A percentile compares a stretch with the other conserved stretches of the same genome.
These are phyloP conservation scores for Vitis cinerea DNA, from an alignment of 164 flowering plant species.

Conservation along the genomic window DNA sequence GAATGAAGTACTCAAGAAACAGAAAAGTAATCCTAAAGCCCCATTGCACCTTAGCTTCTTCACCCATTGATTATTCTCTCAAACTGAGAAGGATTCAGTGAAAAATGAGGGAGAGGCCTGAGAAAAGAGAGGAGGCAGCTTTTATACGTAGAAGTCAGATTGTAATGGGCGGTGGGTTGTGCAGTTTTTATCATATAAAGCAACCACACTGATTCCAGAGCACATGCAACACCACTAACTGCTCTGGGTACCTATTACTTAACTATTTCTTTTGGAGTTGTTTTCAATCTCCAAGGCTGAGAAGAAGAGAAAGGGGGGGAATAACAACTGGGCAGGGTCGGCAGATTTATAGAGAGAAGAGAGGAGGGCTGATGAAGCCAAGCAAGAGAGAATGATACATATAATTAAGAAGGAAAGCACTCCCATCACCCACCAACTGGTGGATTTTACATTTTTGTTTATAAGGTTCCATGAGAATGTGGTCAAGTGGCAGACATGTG, in stretches of 20 bases:
- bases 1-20: background rate
- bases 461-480: background rate
- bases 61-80: slow-evolving; percentile 50
- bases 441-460: background rate
- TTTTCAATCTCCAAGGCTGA: slow-evolving; percentile 24
- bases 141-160: slow-evolving; percentile 7
- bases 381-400: slow-evolving; percentile 1
- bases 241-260: slow-evolving; percentile 16
- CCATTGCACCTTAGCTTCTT: slow-evolving; percentile 58
- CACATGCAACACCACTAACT: slow-evolving; percentile 59
- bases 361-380: background rate
- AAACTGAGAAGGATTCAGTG: slow-evolving; percentile 5
- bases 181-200: slow-evolving; percentile 29
- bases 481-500: slow-evolving; percentile 13
- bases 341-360: slow-evolving; percentile 30
- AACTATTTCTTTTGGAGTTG: slow-evolving; percentile 25
- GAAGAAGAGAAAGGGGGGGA: slow-evolving; percentile 6
- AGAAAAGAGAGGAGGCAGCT: background rate
- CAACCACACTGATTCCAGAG: slow-evolving; percentile 32
- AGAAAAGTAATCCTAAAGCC: background rate
- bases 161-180: slow-evolving; percentile 24
- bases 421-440: slow-evolving; percentile 6
- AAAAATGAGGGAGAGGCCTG: slow-evolving; percentile 12
- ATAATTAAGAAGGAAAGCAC: background rate
- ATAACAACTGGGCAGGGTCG: slow-evolving; percentile 14